Conservation (phyloP, 768 basidiomycete species). For the Lactarius quietus region DNA sequence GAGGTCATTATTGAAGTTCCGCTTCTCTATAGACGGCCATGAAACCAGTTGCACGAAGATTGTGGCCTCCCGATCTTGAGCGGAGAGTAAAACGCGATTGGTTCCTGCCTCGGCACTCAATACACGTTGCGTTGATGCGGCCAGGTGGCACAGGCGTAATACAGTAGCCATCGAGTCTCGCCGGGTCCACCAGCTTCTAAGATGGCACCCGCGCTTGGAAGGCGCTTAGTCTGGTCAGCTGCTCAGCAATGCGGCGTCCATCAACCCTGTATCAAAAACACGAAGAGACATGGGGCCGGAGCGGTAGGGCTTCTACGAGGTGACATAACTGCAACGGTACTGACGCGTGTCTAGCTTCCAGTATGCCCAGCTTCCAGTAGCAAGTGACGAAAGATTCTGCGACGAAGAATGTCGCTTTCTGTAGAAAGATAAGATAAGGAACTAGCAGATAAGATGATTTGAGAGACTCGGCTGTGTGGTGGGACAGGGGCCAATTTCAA, state of each 20-base stretch:
- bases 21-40: background rate
- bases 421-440: background rate
- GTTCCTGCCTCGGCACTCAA: background rate
- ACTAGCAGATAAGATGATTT: background rate
- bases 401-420: no score
- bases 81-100: background rate
- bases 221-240: background rate
- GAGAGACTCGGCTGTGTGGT: background rate
- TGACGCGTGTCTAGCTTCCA: background rate
- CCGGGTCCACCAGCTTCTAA: background rate
- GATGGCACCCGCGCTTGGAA: background rate
- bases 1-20: background rate
- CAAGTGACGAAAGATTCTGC: background rate
- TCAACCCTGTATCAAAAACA: background rate
- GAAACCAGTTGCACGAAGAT: background rate
- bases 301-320: background rate
- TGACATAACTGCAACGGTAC: background rate
- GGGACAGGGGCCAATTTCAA: background rate
- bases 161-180: background rate
- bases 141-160: background rate
- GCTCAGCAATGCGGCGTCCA: background rate
- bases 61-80: background rate
- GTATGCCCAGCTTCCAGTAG: no score
- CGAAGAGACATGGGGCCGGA: background rate
- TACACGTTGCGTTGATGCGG: background rate